Base-by-base conservation (phyloP, 2,329 filamentous ascomycete genomes). In the Aureobasidium uvarum region DNA sequence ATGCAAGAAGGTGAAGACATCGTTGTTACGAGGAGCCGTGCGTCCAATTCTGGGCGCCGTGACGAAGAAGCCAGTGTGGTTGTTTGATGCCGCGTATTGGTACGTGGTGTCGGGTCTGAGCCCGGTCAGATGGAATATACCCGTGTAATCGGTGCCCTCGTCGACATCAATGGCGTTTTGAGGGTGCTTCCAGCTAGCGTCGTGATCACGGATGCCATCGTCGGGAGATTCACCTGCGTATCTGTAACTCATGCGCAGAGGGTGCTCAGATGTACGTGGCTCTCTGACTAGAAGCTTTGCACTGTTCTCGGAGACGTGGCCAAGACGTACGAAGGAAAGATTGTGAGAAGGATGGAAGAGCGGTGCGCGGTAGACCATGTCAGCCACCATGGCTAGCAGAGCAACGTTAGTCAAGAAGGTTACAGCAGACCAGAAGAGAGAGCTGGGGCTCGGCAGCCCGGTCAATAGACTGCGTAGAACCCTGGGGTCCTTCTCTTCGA, bases 201-300 rank as follows among this genome's bases (percentile, higher is more conserved):
- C 86, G 60, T 83, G 83, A 0, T 82, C 79, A 3, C 80, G 72
- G 25, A 81, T 80, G 72, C 67, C 85, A 80, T 71, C 84, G 82
- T 64, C 87, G 67, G 68, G 62, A 13, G 67, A 76, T 13, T 68
- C 64, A 45, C 78, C 73, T 6, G 74, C 74, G 60, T 79, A 75
- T 45, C 81, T 77, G 69, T 85, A 86, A 59, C 90, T 88, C 11
- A 95, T 79, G 0, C 82, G 87, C n/a, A 96, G 78, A 0, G 93
- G 92, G 74, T 96, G 84, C 71, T 89, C 86, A 39, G 83, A 75
- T 60, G 85, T 81, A 70, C 96, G 85, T 0, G 95, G 92, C 76
- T 98, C 95, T 66, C 95, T 86, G 54, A 99, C 82, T 33, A 99
- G 79, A 45, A 99, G 83, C 67, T 87, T 92, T 25, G 92, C 95